Percentiles rank a stretch among this genome's conserved stretches.
phyloP scores from a whole-genome alignment of 2,329 filamentous ascomycete genomes.

The Phialophora tarda region DNA sequence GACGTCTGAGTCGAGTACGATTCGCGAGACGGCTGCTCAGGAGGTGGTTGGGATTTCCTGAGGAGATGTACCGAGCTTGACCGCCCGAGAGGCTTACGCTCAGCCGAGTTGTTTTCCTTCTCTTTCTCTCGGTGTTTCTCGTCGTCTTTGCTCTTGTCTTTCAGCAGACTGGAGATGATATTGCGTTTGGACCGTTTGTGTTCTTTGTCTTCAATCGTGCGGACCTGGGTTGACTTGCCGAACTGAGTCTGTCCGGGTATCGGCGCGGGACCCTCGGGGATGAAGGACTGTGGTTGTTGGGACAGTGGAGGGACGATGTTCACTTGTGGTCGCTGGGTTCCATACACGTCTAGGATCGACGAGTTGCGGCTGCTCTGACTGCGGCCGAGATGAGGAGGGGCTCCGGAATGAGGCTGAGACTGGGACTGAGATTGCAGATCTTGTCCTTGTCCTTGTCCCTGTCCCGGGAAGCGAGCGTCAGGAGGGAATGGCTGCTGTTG shows the following conservation, averaged over 20 bases:
- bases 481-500: conserved; percentile 11
- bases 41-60: conserved; percentile 29
- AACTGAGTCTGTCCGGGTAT: conserved; percentile 37
- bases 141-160: conserved; percentile 36
- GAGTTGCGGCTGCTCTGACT: conserved; percentile 32
- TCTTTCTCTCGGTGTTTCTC: conserved; percentile 36
- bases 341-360: conserved; percentile 32
- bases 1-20: conserved; percentile 34
- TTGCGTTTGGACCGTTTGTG: conserved; percentile 36
- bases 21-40: conserved; percentile 26
- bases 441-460: neutral
- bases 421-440: conserved; percentile 26
- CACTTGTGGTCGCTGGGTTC: conserved; percentile 35
- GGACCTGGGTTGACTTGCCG: conserved; percentile 35
- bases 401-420: conserved; percentile 30
- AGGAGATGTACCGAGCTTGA: conserved; percentile 38
- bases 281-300: conserved; percentile 31
- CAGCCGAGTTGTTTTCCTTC: conserved; percentile 28
- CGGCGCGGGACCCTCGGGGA: conserved; percentile 29
- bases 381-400: conserved; percentile 29
- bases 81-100: conserved; percentile 34
- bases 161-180: conserved; percentile 36
- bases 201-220: conserved; percentile 34
- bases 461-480: conserved; percentile 2
- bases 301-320: conserved; percentile 32